These are phyloP conservation scores for Aspergillus uvarum DNA, from an alignment of 2,329 filamentous ascomycete genomes.

Conservation along the genomic window DNA sequence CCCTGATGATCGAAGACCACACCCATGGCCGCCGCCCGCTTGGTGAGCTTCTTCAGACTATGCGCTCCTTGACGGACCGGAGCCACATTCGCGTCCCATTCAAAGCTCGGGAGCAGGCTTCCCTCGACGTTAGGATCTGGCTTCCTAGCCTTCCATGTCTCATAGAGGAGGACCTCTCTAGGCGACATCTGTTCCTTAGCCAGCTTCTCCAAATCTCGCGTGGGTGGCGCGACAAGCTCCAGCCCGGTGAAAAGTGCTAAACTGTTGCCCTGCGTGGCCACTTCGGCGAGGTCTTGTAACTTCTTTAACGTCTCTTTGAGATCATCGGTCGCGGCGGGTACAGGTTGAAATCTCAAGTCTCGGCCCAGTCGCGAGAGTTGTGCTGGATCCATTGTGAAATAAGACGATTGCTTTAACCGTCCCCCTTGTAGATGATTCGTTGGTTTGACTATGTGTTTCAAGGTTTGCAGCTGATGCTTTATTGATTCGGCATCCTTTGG, in stretches of 20 bases:
- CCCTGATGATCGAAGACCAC: slow-evolving; percentile 21
- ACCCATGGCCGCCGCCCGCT: slow-evolving; percentile 24
- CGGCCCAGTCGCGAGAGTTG: slow-evolving; percentile 7
- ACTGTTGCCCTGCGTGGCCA: slow-evolving; percentile 19
- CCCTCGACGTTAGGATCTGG: not conserved
- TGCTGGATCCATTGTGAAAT: slow-evolving; percentile 1
- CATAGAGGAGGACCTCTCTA: slow-evolving; percentile 16
- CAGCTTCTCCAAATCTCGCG: slow-evolving; percentile 11
- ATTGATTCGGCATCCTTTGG: not conserved
- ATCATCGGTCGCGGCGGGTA: slow-evolving; percentile 18
- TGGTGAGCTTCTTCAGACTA: slow-evolving; percentile 20
- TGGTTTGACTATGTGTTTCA: not conserved
- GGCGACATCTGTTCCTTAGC: slow-evolving; percentile 18
- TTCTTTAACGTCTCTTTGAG: slow-evolving; percentile 21
- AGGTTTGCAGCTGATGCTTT: slow-evolving; percentile 1
- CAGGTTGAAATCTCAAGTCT: slow-evolving; percentile 12
- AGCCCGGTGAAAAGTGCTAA: slow-evolving; percentile 22
- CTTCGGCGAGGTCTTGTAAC: slow-evolving; percentile 16
- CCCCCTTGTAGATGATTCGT: not conserved
- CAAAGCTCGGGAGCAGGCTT: slow-evolving; percentile 10
- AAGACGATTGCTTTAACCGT: not conserved
- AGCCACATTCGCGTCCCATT: slow-evolving; percentile 20
- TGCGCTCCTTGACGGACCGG: slow-evolving; percentile 18
- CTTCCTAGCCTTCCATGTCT: slow-evolving; percentile 14
- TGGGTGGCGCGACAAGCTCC: slow-evolving; percentile 9